Base-by-base conservation (phyloP, 2,329 filamentous ascomycete species). In the Bretziella fagacearum region DNA sequence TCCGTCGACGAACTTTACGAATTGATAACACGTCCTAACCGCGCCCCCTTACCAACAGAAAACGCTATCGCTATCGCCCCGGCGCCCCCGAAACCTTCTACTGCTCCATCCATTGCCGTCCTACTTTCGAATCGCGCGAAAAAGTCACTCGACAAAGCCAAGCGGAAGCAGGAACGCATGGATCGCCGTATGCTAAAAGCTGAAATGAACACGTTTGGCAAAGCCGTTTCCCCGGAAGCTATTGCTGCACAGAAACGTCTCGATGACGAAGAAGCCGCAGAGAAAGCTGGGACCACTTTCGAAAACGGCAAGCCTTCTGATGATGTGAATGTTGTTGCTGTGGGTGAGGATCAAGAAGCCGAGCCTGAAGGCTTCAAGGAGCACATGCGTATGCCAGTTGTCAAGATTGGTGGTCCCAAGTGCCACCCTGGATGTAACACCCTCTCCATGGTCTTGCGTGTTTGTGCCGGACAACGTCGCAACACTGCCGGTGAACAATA, bases 401-500 rank as follows among this genome's bases (percentile, higher is more conserved):
- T 13, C 40, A 2, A 32, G 6, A 33, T 20, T 23, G 35, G 35
- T 8, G 35, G 35, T 22, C 11, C 23, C 8, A 39, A 4, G 18
- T 39, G 35, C 35, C 4, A n/a, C 6, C 73, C 74, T 1, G 65
- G 67, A 17, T 63, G 61, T 32, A 77, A 78, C 54, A 69, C 71
- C 2, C 70, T 98, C 2, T 80, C 80, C 1, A 60, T 93, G 37
- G 58, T 93, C 17, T 61, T 93, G 35, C 66, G 74, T 39, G 71
- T 79, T 5, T 73, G 84, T 44, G 63, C 69, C 10, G 68, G 73
- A 26, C 70, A 78, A 26, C 70, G 73, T 44, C 69, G 73, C 45
- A 73, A 74, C 6, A 69, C 71, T 11, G 62, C 73, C n/a, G 81
- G 77, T n/a, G 62, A 71, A 45, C 69, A 69, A 26, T 96, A 95